These are phyloP conservation scores for Marchantia polymorpha DNA, from an alignment of 225 moss, liverwort and hornwort species.

Conservation along the genomic window DNA sequence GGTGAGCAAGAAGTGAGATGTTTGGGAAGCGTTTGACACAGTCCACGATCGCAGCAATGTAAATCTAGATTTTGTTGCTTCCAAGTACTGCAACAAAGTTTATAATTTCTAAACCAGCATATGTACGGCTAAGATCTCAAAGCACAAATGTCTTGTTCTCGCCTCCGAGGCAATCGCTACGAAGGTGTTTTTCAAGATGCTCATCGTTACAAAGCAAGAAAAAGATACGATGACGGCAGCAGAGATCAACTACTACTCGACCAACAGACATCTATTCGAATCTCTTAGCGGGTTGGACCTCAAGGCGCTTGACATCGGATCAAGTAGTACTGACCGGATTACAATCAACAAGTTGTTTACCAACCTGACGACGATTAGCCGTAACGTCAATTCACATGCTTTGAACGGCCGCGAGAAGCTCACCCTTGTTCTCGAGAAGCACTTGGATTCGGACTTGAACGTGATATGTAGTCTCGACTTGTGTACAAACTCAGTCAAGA, in stretches of 20 bases:
- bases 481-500: too few relatives aligned
- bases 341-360: not conserved
- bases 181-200: not conserved
- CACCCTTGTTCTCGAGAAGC: conserved; percentile 7
- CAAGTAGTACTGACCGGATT: not conserved
- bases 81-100: not conserved
- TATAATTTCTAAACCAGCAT: too few relatives aligned
- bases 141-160: conserved; percentile 7
- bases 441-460: conserved; percentile 1
- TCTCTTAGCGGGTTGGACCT: conserved; percentile 1
- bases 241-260: too few relatives aligned
- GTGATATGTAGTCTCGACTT: too few relatives aligned
- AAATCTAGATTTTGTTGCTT: not conserved
- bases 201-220: too few relatives aligned
- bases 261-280: not conserved
- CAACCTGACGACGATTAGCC: conserved; percentile 1
- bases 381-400: conserved; percentile 4
- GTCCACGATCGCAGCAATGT: not conserved
- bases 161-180: not conserved
- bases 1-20: too few relatives aligned
- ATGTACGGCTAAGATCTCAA: conserved; percentile 5
- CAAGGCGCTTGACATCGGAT: not conserved
- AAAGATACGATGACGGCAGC: too few relatives aligned
- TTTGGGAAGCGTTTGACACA: not conserved
- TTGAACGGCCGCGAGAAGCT: too few relatives aligned